Evolutionary conservation across 1,284 basidiomycete genomes (phyloP).

Genomic region (Malassezia dermatis): DNA sequence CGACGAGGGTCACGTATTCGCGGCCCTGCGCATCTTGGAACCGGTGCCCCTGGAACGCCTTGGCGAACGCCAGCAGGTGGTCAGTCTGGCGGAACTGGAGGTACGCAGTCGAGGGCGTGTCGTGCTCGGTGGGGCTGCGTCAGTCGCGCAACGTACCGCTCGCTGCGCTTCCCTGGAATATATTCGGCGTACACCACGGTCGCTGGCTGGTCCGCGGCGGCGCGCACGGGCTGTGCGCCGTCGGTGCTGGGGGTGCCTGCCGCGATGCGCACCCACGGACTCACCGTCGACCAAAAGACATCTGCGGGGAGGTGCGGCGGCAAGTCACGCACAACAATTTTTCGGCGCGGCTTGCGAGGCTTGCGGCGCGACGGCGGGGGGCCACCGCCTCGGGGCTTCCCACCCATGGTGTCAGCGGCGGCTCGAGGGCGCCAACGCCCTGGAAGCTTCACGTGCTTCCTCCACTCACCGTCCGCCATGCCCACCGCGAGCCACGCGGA

Average conservation of each 20-base stretch:
- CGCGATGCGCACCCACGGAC: slow-evolving; percentile 58
- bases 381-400: background rate
- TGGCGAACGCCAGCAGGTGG: slow-evolving; percentile 63
- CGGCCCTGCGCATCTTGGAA: slow-evolving; percentile 74
- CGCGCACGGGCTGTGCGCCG: slow-evolving; percentile 53
- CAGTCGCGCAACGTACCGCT: background rate
- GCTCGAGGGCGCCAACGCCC: background rate
- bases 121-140: background rate
- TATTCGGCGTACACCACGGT: slow-evolving; percentile 32
- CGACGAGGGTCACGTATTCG: slow-evolving; percentile 1
- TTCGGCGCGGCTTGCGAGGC: slow-evolving; percentile 45
- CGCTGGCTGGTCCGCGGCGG: slow-evolving; percentile 13
- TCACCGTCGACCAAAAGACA: slow-evolving; percentile 83
- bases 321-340: slow-evolving; percentile 74
- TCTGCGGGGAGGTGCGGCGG: slow-evolving; percentile 84
- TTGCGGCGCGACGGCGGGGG: background rate
- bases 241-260: slow-evolving; percentile 37
- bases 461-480: background rate
- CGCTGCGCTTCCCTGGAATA: slow-evolving; percentile 1
- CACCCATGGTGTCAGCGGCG: background rate
- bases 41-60: slow-evolving; percentile 78
- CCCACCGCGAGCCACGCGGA: background rate
- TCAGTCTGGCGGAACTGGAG: slow-evolving; percentile 73
- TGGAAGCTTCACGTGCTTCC: background rate
- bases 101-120: slow-evolving; percentile 56